Percentiles rank a stretch among this genome's conserved stretches.
phyloP scores from a whole-genome alignment of 2,329 filamentous ascomycete genomes.

The Paraphaeosphaeria minitans region DNA sequence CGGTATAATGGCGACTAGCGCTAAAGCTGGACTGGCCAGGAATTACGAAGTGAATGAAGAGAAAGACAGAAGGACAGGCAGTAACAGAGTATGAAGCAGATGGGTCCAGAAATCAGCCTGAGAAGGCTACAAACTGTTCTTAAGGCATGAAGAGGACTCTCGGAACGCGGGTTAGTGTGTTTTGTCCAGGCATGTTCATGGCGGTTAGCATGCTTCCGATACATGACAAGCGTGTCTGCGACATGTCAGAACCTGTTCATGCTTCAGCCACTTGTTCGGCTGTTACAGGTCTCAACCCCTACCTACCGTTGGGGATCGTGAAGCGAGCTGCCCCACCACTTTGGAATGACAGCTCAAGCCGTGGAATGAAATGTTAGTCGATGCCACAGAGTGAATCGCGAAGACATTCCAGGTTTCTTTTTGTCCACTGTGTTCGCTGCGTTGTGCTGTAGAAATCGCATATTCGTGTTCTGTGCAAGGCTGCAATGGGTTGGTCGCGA shows the following conservation, averaged over 20 bases:
- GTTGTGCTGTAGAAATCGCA: neutral
- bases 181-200: constrained; percentile 27
- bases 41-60: constrained; percentile 42
- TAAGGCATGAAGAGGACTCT: constrained; percentile 44
- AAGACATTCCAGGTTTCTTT: neutral
- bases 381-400: neutral
- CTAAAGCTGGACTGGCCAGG: constrained; percentile 48
- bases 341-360: neutral
- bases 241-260: constrained; percentile 44
- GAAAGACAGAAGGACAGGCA: constrained; percentile 40
- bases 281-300: constrained; percentile 25
- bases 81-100: constrained; percentile 37
- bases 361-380: neutral
- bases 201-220: constrained; percentile 42
- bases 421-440: neutral
- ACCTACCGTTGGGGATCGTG: constrained; percentile 21
- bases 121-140: constrained; percentile 40
- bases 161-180: constrained; percentile 31
- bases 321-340: constrained; percentile 5
- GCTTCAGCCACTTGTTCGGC: constrained; percentile 43
- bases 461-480: constrained; percentile 21
- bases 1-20: constrained; percentile 44
- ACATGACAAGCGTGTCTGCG: constrained; percentile 38
- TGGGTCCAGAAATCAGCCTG: constrained; percentile 39
- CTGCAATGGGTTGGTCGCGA: constrained; percentile 30